A percentile compares a stretch with the other conserved stretches of the same genome.
These are phyloP conservation scores for Crithidia expoeki DNA, from an alignment of 208 protist genomes.

Conservation along the genomic window DNA sequence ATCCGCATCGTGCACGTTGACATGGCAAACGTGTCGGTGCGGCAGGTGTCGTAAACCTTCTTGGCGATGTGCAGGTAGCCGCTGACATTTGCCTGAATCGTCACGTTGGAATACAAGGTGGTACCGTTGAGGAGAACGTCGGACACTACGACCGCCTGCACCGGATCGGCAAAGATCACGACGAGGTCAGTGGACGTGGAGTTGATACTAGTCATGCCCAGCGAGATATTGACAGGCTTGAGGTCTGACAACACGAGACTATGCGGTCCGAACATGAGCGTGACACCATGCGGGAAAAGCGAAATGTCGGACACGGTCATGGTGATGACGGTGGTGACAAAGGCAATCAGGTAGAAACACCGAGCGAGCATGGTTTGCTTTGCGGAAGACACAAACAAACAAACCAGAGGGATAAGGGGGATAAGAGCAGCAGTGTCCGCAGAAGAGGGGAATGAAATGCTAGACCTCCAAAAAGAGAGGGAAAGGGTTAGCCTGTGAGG, in stretches of 20 bases:
- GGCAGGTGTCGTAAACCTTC: constrained; percentile 1
- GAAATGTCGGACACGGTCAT: constrained; percentile 10
- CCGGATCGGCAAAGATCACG: constrained; percentile 6
- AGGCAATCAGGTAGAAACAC: constrained; percentile 19
- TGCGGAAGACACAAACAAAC: neutral
- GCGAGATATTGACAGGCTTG: neutral
- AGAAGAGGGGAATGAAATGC: no score
- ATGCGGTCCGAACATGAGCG: neutral
- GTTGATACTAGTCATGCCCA: constrained; percentile 9
- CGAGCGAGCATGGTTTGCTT: neutral
- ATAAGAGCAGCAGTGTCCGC: neutral
- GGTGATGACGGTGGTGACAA: constrained; percentile 21
- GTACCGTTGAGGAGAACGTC: neutral
- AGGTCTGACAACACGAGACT: constrained; percentile 7
- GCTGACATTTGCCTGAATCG: constrained; percentile 1
- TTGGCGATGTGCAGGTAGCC: constrained; percentile 15
- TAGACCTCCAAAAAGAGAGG: constrained; percentile 1
- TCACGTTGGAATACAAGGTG: neutral
- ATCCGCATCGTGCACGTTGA: constrained; percentile 1
- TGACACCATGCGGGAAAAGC: constrained; percentile 11
- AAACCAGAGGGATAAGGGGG: neutral
- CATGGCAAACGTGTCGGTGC: constrained; percentile 13
- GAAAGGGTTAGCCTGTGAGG: neutral
- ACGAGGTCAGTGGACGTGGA: constrained; percentile 1
- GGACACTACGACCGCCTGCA: neutral